Conservation (phyloP, 257 asterid species). For the Solanum neorickii region DNA sequence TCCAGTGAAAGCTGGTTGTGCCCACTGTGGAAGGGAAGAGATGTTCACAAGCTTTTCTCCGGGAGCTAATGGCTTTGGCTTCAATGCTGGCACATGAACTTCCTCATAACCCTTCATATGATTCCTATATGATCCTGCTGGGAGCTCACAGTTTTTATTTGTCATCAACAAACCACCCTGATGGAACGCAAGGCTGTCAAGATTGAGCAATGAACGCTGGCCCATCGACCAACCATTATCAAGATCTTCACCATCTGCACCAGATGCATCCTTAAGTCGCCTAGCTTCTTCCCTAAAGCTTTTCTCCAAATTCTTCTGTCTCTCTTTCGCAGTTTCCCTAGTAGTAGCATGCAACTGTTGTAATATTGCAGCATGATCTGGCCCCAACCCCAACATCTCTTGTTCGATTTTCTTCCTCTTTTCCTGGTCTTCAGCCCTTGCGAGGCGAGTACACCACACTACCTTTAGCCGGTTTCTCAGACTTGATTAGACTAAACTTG, state of each 20-base stretch:
- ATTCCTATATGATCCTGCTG: conserved; percentile 10
- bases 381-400: conserved; percentile 23
- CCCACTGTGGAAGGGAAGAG: conserved; percentile 30
- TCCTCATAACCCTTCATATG: conserved; percentile 27
- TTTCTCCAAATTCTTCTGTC: conserved; percentile 7
- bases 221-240: conserved; percentile 24
- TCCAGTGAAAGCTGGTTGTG: conserved; percentile 29
- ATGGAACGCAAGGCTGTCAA: conserved; percentile 17
- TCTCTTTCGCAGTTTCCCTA: conserved; percentile 23
- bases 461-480: conserved; percentile 30
- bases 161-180: conserved; percentile 19
- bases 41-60: conserved; percentile 18
- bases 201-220: conserved; percentile 26
- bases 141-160: conserved; percentile 25
- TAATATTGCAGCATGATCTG: conserved; percentile 23
- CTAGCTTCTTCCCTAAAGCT: conserved; percentile 15
- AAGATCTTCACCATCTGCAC: conserved; percentile 12
- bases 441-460: conserved; percentile 34
- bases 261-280: conserved; percentile 19
- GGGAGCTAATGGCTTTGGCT: conserved; percentile 15
- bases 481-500: conserved; percentile 20
- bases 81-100: conserved; percentile 27
- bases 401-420: conserved; percentile 20
- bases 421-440: conserved; percentile 36
- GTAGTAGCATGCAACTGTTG: conserved; percentile 29